These are phyloP conservation scores for Gnetum montanum DNA, from an alignment of 75 land plant species.

Conservation along the genomic window DNA sequence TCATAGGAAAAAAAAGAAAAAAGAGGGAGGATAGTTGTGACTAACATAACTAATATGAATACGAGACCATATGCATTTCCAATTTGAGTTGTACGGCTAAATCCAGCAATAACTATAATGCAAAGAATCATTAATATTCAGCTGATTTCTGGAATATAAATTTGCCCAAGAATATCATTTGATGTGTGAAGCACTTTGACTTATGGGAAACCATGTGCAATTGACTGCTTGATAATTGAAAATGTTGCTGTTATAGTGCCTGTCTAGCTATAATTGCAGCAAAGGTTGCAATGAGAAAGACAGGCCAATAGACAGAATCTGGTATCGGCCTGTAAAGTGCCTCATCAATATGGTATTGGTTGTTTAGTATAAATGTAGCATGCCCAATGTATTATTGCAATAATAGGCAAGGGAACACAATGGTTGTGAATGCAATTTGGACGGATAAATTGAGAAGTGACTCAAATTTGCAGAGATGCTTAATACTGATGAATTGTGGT, in stretches of 20 bases:
- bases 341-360: slow-evolving; percentile 7
- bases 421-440: slow-evolving; percentile 60
- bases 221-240: slow-evolving; percentile 24
- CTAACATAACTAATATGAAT: slow-evolving; percentile 65
- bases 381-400: slow-evolving; percentile 79
- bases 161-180: slow-evolving; percentile 14
- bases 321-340: slow-evolving; percentile 17
- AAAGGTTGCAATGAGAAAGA: slow-evolving; percentile 17
- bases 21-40: slow-evolving; percentile 69
- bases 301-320: slow-evolving; percentile 25
- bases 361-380: slow-evolving; percentile 15
- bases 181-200: no score
- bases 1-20: slow-evolving; percentile 41
- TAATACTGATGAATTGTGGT: no score
- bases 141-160: slow-evolving; percentile 39
- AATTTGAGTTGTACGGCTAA: no score
- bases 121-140: slow-evolving; percentile 26
- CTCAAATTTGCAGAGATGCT: no score
- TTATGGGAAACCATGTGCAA: slow-evolving; percentile 33
- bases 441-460: no score
- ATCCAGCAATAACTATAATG: slow-evolving; percentile 18
- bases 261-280: slow-evolving; percentile 38
- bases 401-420: slow-evolving; percentile 75
- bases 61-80: no score
- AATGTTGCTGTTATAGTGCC: slow-evolving; percentile 35